Evolutionary conservation across 768 basidiomycete species (phyloP).

Genomic region (Steccherinum ochraceum): DNA sequence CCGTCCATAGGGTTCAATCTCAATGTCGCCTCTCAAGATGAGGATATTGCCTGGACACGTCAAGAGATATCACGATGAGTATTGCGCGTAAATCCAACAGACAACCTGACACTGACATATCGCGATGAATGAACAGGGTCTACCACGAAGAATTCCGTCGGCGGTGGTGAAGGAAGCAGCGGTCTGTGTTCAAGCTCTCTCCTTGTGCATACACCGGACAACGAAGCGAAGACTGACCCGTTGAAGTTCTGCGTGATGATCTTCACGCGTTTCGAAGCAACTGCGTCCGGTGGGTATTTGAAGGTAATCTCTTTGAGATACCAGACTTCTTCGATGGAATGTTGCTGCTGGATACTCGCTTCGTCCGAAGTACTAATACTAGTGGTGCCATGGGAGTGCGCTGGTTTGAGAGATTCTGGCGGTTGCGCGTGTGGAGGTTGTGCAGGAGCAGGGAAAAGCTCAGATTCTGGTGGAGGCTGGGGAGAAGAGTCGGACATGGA

Average conservation of each 20-base stretch:
- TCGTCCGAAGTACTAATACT: too few species aligned
- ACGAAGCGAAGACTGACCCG: conserved; percentile 43
- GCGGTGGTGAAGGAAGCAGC: too few species aligned
- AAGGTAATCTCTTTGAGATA: conserved; percentile 66
- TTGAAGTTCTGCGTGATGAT: conserved; percentile 83
- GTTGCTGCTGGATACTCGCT: not conserved
- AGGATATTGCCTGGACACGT: conserved; percentile 72
- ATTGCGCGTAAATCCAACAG: too few species aligned
- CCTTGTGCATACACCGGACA: not conserved
- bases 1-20: conserved; percentile 61
- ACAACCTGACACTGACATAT: conserved; percentile 72
- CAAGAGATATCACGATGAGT: too few species aligned
- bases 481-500: not conserved
- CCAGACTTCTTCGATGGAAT: conserved; percentile 53
- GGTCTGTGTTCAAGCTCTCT: not conserved
- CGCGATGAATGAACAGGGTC: conserved; percentile 88
- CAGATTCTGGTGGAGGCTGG: not conserved
- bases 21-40: conserved; percentile 76
- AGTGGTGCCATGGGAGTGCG: too few species aligned
- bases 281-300: conserved; percentile 21
- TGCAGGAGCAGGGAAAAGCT: too few species aligned
- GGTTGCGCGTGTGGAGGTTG: too few species aligned
- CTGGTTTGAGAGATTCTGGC: too few species aligned
- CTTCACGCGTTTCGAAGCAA: conserved; percentile 30
- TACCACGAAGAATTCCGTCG: conserved; percentile 25